Conservation (phyloP, 768 basidiomycete genomes). For the Suillus subaureus region DNA sequence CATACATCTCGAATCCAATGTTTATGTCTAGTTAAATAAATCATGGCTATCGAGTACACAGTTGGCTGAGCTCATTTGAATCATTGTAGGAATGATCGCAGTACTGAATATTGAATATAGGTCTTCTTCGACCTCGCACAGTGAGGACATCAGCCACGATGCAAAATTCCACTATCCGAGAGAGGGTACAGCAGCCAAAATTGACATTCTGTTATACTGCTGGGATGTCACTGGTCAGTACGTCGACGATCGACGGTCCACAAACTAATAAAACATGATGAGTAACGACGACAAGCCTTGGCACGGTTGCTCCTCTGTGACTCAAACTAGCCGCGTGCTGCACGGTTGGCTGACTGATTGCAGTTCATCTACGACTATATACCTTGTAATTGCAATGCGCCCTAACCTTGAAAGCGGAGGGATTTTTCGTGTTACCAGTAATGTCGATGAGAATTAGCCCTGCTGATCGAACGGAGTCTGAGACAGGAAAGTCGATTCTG, state of each 20-base stretch:
- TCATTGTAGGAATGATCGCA: neutral
- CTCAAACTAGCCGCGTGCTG: neutral
- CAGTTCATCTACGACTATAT: neutral
- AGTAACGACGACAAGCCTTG: neutral
- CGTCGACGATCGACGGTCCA: constrained; percentile 43
- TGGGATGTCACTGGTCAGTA: constrained; percentile 49
- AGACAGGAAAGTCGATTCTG: neutral
- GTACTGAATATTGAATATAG: neutral
- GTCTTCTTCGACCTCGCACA: neutral
- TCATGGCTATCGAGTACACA: neutral
- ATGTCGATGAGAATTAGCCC: neutral
- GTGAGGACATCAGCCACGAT: neutral
- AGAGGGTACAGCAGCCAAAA: constrained; percentile 39
- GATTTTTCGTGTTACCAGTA: neutral
- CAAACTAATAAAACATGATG: constrained; percentile 33
- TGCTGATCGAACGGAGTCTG: neutral
- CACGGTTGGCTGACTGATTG: neutral
- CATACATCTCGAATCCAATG: constrained; percentile 3
- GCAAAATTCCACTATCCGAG: neutral
- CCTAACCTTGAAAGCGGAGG: neutral
- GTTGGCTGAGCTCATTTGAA: neutral
- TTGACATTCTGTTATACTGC: constrained; percentile 52
- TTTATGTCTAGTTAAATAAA: neutral
- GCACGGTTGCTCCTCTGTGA: neutral
- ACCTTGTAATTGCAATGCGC: neutral